These are phyloP conservation scores for Tuber indicum DNA, from an alignment of 495 filamentous ascomycete genomes.

Conservation along the genomic window DNA sequence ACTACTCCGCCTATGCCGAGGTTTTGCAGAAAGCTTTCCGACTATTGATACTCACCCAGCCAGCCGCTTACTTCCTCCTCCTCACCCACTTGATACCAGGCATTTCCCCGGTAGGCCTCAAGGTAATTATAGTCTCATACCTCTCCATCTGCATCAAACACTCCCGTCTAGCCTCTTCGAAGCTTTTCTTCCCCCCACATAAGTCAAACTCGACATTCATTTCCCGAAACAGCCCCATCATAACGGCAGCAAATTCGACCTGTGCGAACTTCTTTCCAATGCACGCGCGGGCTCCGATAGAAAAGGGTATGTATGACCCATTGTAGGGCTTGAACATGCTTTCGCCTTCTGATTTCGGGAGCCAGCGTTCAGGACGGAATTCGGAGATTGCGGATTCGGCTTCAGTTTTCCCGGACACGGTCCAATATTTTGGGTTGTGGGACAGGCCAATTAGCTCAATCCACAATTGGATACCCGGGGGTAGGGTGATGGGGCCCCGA, in stretches of 20 bases:
- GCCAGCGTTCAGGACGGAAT: neutral
- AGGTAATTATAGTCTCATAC: neutral
- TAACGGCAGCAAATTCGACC: constrained; percentile 63
- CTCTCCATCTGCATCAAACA: neutral
- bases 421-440: neutral
- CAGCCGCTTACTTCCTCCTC: neutral
- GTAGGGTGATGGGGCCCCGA: neutral
- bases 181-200: neutral
- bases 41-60: too few species aligned
- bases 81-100: neutral
- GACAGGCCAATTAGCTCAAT: neutral
- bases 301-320: constrained; percentile 58
- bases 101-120: neutral
- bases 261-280: constrained; percentile 66
- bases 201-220: constrained; percentile 56
- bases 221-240: constrained; percentile 59
- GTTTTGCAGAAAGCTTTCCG: neutral
- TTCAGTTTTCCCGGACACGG: neutral
- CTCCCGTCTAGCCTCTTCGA: neutral
- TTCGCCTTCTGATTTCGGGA: neutral
- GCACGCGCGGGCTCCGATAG: constrained; percentile 63
- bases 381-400: neutral
- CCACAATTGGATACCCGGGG: neutral
- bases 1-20: neutral
- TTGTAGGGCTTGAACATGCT: neutral